Base-by-base conservation (phyloP, 1,284 basidiomycete species). In the Malassezia furfur region DNA sequence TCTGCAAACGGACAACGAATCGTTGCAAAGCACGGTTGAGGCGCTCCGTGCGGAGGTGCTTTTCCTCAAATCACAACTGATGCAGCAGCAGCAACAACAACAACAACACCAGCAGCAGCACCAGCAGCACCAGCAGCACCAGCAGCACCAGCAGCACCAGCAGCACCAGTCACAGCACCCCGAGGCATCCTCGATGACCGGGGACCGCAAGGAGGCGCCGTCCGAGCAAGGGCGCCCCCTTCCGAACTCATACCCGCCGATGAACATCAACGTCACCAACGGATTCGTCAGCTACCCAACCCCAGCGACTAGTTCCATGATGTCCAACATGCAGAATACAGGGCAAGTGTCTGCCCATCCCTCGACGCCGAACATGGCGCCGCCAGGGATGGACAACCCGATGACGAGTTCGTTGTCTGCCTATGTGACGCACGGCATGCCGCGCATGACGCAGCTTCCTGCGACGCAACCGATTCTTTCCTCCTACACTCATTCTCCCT, bases 1-100 rank as follows among this genome's bases (percentile, higher is more conserved):
- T 63, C 81, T 96, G 30, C 80, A 82, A 30, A 84, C 85, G 63
- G 93, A 96, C 77, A 98, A 98, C 76, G 91, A 96, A 75, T 84
- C 88, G n/a, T 83, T 98, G 25, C 78, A 80, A 47, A 73, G 76
- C 41, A 81, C 80, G 7, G 77, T 81, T 38, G 74, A 75, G 30
- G 75, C 76, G 15, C 67, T 81, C 37, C 77, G 78, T 48, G 79
- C 81, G 59, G 81, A 82, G 67, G 76, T 81, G 49, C 60, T 69
- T 57, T 71, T 67, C 35, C 61, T 73, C 55, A 71, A 71, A 54
- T 63, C 62, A 8, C 67, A 70, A 40, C 53, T 72, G 28, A 61
- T 65, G 43, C 66, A 68, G 34, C 38, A 41, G 21, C 44, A 50
- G 15, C n/a, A 12, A 1, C 11, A 19, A 9, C 38, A 5, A 15